A percentile compares a stretch with the other conserved stretches of the same genome.
These are phyloP conservation scores for Botrytis fabae DNA, from an alignment of 2,329 filamentous ascomycete species.

Conservation along the genomic window DNA sequence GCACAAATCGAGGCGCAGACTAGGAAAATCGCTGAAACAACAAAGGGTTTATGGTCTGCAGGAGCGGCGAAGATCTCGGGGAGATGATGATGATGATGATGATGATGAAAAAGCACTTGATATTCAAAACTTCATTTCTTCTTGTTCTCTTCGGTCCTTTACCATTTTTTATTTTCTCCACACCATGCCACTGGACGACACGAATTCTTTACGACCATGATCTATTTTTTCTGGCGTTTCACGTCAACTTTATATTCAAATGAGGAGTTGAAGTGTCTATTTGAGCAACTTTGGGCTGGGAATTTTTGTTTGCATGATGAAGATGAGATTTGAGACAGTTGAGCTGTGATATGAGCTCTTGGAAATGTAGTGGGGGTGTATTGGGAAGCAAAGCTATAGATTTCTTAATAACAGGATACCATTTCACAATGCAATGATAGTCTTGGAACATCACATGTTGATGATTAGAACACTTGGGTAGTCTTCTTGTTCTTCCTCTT, in stretches of 20 bases:
- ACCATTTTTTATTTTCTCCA: constrained; percentile 1
- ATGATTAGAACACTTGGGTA: not conserved
- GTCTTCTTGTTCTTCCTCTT: not conserved
- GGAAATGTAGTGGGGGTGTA: constrained; percentile 8
- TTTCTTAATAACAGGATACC: constrained; percentile 17
- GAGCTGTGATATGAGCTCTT: not conserved
- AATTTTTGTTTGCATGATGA: not conserved
- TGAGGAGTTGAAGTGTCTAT: constrained; percentile 7
- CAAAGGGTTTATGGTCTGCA: constrained; percentile 51
- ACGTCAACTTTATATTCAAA: not conserved
- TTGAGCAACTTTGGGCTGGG: not conserved
- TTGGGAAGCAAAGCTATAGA: not conserved
- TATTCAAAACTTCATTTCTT: constrained; percentile 13
- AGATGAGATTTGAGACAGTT: constrained; percentile 14
- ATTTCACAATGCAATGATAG: constrained; percentile 15
- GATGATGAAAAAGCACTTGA: constrained; percentile 19
- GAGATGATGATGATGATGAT: constrained; percentile 29
- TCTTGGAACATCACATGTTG: not conserved
- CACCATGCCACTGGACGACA: not conserved
- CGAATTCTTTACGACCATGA: not conserved
- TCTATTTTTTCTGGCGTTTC: constrained; percentile 4
- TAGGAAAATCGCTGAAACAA: constrained; percentile 62
- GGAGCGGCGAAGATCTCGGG: constrained; percentile 34
- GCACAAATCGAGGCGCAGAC: constrained; percentile 43
- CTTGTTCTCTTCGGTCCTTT: not conserved